Conservation (phyloP, 2,329 filamentous ascomycete species). For the Truncatella angustata region DNA sequence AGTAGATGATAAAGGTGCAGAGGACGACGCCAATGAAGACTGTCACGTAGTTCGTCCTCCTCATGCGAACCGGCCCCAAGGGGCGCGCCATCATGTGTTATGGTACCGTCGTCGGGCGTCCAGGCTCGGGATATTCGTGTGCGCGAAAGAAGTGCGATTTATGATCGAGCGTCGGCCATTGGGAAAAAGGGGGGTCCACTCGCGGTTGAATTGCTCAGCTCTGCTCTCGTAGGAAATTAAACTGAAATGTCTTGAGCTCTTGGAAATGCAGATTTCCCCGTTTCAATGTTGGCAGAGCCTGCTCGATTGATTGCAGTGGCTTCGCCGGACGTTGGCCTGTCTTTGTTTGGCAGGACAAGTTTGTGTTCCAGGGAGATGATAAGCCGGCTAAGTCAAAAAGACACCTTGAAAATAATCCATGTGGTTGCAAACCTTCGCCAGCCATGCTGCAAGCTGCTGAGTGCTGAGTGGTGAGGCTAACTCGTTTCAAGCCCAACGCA, state of each 20-base stretch:
- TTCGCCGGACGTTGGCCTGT: not conserved
- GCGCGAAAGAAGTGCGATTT: not conserved
- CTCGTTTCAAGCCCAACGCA: not conserved
- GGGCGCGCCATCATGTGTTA: slow-evolving; percentile 30
- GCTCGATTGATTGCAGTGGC: not conserved
- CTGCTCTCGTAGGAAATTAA: too few species aligned
- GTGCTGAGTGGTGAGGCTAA: slow-evolving; percentile 10
- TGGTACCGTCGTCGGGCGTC: not conserved
- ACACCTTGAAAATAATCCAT: slow-evolving; percentile 3
- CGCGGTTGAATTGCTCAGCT: not conserved
- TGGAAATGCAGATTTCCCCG: too few species aligned
- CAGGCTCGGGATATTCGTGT: not conserved
- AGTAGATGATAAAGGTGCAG: slow-evolving; percentile 33
- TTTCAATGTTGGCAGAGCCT: not conserved
- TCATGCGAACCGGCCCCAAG: slow-evolving; percentile 33
- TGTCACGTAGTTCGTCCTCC: slow-evolving; percentile 33
- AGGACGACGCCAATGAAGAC: slow-evolving; percentile 28
- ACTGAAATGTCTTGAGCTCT: too few species aligned
- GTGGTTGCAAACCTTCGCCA: not conserved
- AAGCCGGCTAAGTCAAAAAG: not conserved
- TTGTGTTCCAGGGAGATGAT: not conserved
- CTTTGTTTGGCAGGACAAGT: not conserved
- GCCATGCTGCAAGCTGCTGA: not conserved
- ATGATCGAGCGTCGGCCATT: slow-evolving; percentile 7
- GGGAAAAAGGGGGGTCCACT: slow-evolving; percentile 5